Percentiles rank a stretch among this genome's conserved stretches.
phyloP scores from a whole-genome alignment of 1,284 basidiomycete genomes.

The Heterobasidion occidentale region DNA sequence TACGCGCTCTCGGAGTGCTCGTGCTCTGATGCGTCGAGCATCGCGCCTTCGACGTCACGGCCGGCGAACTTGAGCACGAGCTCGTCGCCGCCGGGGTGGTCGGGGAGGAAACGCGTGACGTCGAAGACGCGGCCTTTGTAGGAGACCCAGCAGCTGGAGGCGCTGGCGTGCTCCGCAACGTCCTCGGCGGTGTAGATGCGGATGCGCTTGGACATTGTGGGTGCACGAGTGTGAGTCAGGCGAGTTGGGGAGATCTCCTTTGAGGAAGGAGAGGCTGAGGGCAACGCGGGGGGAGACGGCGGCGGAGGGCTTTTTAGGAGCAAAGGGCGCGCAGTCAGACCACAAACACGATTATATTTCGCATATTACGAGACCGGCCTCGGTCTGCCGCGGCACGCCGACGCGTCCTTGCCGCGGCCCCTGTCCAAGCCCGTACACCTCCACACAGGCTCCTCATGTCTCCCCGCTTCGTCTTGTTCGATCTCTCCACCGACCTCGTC shows the following conservation, averaged over 20 bases:
- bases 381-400: too few relatives aligned
- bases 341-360: too few relatives aligned
- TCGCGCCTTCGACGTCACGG: slow-evolving; percentile 73
- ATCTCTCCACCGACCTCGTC: neutral
- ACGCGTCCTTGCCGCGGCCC: too few relatives aligned
- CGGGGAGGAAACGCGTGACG: slow-evolving; percentile 64
- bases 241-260: too few relatives aligned
- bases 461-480: neutral
- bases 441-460: neutral
- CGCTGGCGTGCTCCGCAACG: slow-evolving; percentile 48
- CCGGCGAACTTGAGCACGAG: slow-evolving; percentile 77
- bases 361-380: too few relatives aligned
- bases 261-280: too few relatives aligned
- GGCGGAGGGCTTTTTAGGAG: too few relatives aligned
- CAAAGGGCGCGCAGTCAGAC: too few relatives aligned
- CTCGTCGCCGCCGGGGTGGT: slow-evolving; percentile 87
- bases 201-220: slow-evolving; percentile 50
- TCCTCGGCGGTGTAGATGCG: slow-evolving; percentile 70
- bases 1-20: slow-evolving; percentile 93
- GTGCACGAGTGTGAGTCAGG: too few relatives aligned
- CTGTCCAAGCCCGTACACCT: too few relatives aligned
- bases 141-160: slow-evolving; percentile 68
- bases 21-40: slow-evolving; percentile 83
- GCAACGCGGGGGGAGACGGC: too few relatives aligned
- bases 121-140: slow-evolving; percentile 74